A percentile compares a stretch with the other conserved stretches of the same genome.
phyloP scores from a whole-genome alignment of 805 yeast species.

The Wickerhamiella brachini region DNA sequence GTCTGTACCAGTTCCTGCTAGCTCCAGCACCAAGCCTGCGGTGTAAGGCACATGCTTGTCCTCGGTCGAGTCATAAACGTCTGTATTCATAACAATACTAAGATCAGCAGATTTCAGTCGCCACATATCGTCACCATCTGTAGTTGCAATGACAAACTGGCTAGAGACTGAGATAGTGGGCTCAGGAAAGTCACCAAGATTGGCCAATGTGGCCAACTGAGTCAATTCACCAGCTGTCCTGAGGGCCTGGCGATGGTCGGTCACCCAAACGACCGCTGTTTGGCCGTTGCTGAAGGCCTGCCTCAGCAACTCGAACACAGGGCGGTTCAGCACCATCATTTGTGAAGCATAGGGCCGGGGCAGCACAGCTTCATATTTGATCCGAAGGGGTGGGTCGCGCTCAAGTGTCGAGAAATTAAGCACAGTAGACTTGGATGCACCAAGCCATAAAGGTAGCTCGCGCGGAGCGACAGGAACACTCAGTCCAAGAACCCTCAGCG shows the following conservation, averaged over 20 bases:
- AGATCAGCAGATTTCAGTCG: conserved; percentile 45
- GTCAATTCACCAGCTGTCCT: neutral
- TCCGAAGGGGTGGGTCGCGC: conserved; percentile 35
- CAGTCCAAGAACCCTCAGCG: conserved; percentile 53
- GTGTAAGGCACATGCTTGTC: conserved; percentile 55
- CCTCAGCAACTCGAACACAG: conserved; percentile 20
- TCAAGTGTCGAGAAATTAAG: conserved; percentile 59
- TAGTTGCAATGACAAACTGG: neutral
- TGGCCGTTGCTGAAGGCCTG: neutral
- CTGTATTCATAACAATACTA: conserved; percentile 56
- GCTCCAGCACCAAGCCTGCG: conserved; percentile 33
- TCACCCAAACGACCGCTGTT: neutral
- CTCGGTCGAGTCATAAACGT: conserved; percentile 56
- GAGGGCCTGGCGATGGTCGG: neutral
- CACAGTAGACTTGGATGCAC: conserved; percentile 42
- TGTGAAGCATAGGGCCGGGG: conserved; percentile 37
- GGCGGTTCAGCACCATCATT: conserved; percentile 36
- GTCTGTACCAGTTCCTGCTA: conserved; percentile 22
- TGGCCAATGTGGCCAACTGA: neutral
- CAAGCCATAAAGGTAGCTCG: conserved; percentile 81
- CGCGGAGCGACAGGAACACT: conserved; percentile 56
- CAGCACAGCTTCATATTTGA: conserved; percentile 13
- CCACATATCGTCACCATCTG: neutral
- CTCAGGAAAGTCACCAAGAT: neutral
- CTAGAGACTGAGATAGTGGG: neutral